phyloP scores from a whole-genome alignment of 140 eudicot species.

The Stevia rebaudiana region DNA sequence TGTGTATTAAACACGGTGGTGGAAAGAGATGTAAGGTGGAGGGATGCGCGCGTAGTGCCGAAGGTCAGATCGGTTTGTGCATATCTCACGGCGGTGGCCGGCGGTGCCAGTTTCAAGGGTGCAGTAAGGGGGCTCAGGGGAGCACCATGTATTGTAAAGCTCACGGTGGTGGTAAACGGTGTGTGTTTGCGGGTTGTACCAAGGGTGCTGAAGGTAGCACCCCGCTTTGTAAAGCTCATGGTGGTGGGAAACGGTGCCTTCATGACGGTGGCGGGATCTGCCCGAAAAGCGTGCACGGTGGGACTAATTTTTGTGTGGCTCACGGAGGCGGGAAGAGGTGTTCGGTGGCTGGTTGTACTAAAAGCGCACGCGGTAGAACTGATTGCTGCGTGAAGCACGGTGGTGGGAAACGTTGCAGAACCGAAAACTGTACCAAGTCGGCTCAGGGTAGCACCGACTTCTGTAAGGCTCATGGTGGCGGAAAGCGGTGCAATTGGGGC shows the following conservation, averaged over 20 bases:
- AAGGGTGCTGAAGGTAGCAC: slow-evolving; percentile 98
- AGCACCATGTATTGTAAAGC: slow-evolving; percentile 91
- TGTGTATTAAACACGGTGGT: slow-evolving; percentile 90
- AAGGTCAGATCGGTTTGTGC: slow-evolving; percentile 86
- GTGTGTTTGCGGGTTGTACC: slow-evolving; percentile 76
- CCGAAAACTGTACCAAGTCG: slow-evolving; percentile 69
- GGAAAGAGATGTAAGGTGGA: slow-evolving; percentile 87
- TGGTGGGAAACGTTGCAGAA: slow-evolving; percentile 84
- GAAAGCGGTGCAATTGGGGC: slow-evolving; percentile 80
- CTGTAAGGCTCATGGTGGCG: slow-evolving; percentile 97
- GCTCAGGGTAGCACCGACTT: slow-evolving; percentile 97
- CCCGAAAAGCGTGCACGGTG: slow-evolving; percentile 95
- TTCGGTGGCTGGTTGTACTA: slow-evolving; percentile 67
- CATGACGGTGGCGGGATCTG: slow-evolving; percentile 94
- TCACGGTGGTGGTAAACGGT: slow-evolving; percentile 94
- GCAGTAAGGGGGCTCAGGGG: slow-evolving; percentile 88
- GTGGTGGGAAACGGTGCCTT: slow-evolving; percentile 87
- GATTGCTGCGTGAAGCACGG: slow-evolving; percentile 89
- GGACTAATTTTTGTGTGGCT: slow-evolving; percentile 88
- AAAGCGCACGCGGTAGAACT: slow-evolving; percentile 93
- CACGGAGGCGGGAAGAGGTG: slow-evolving; percentile 99
- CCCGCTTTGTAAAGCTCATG: slow-evolving; percentile 90
- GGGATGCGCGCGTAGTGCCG: slow-evolving; percentile 88
- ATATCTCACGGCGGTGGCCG: slow-evolving; percentile 96
- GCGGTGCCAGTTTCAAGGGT: slow-evolving; percentile 68